Percentiles rank a stretch among this genome's conserved stretches.
Evolutionary conservation across 768 basidiomycete genomes (phyloP).

Genomic region (Leccinum rimulosum): DNA sequence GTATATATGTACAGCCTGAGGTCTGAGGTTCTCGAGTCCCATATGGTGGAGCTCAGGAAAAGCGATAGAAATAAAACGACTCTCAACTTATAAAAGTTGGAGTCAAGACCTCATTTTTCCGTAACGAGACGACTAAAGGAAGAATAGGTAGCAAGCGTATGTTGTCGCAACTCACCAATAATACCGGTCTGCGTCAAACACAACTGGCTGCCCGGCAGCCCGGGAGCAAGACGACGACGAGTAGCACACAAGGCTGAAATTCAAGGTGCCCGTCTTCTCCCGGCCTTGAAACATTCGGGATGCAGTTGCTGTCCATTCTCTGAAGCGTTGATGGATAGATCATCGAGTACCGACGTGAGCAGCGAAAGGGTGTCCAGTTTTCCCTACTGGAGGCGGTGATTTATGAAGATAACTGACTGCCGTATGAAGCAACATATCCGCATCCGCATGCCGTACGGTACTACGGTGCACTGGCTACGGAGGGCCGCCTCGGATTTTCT

Average conservation of each 20-base stretch:
- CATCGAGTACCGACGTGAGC: conserved; percentile 35
- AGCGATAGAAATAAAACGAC: too few species aligned
- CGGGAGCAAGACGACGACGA: neutral
- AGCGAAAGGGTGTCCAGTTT: conserved; percentile 61
- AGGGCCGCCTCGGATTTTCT: neutral
- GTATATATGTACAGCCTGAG: too few species aligned
- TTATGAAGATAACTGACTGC: conserved; percentile 68
- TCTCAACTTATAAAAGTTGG: neutral
- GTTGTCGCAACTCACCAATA: neutral
- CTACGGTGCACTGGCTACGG: neutral
- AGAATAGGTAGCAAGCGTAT: neutral
- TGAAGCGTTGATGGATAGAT: too few species aligned
- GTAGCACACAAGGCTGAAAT: neutral
- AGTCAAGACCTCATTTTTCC: neutral
- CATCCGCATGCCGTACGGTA: neutral
- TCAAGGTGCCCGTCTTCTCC: conserved; percentile 2
- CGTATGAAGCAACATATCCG: too few species aligned
- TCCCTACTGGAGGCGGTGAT: conserved; percentile 74
- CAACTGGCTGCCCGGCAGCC: neutral
- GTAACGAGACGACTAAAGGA: neutral
- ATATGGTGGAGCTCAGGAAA: too few species aligned
- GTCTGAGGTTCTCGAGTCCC: too few species aligned
- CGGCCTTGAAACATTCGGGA: too few species aligned
- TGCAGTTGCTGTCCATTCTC: too few species aligned
- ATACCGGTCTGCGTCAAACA: too few species aligned